Evolutionary conservation across 164 flowering plant genomes (phyloP).

Genomic region (Annona cherimola): DNA sequence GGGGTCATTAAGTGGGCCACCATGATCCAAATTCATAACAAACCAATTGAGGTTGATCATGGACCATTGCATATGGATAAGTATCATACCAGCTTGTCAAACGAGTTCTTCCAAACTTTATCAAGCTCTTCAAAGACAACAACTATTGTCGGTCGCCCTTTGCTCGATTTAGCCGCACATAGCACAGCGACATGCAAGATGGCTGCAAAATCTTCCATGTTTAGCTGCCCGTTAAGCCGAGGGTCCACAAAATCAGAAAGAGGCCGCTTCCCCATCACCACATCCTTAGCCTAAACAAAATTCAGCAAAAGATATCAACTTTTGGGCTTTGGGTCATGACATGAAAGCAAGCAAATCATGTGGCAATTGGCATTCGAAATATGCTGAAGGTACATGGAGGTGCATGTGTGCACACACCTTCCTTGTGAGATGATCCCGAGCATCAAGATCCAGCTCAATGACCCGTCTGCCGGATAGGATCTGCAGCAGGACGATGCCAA

Average conservation of each 20-base stretch:
- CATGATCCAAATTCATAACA: too few relatives aligned
- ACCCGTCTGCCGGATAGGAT: slow-evolving; percentile 65
- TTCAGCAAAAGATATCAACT: background rate
- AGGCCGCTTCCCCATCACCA: slow-evolving; percentile 39
- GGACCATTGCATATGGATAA: too few relatives aligned
- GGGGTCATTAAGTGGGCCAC: too few relatives aligned
- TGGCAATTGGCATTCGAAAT: too few relatives aligned
- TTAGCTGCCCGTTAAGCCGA: slow-evolving; percentile 36
- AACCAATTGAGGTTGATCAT: too few relatives aligned
- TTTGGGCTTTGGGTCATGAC: background rate
- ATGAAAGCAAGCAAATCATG: background rate
- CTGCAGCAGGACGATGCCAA: slow-evolving; percentile 62
- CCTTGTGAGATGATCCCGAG: slow-evolving; percentile 57
- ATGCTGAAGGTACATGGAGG: background rate
- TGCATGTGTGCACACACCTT: slow-evolving; percentile 27
- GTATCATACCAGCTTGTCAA: slow-evolving; percentile 22
- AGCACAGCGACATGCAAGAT: slow-evolving; percentile 59
- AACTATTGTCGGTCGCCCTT: slow-evolving; percentile 57
- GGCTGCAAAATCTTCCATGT: slow-evolving; percentile 40
- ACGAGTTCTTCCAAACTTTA: slow-evolving; percentile 46
- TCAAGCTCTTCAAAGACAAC: slow-evolving; percentile 45
- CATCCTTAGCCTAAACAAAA: slow-evolving; percentile 64
- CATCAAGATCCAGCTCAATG: slow-evolving; percentile 57
- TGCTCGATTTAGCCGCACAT: slow-evolving; percentile 62
- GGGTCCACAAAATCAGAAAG: slow-evolving; percentile 56